phyloP scores from a whole-genome alignment of 2,329 filamentous ascomycete species.

The Colletotrichum spinosum region DNA sequence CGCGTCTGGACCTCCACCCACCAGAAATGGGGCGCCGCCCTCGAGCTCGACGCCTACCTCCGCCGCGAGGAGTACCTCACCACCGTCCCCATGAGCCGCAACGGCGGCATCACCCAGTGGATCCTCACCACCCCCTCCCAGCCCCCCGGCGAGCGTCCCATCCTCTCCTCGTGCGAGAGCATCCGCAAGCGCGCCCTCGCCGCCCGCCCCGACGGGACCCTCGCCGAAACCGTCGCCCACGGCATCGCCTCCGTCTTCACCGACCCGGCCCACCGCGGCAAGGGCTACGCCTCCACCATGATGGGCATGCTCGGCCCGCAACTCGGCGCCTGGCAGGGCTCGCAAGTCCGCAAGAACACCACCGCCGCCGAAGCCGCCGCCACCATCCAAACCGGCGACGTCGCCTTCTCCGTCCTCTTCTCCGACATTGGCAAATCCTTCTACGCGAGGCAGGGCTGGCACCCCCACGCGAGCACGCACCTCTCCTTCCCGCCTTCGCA shows the following conservation, averaged over 20 bases:
- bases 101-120: slow-evolving; percentile 73
- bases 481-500: slow-evolving; percentile 67
- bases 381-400: slow-evolving; percentile 43
- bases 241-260: slow-evolving; percentile 87
- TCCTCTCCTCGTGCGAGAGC: slow-evolving; percentile 74
- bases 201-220: slow-evolving; percentile 47
- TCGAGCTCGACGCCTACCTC: slow-evolving; percentile 67
- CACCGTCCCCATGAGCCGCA: slow-evolving; percentile 66
- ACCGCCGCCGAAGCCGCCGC: not conserved
- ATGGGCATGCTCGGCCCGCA: slow-evolving; percentile 70
- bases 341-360: slow-evolving; percentile 34
- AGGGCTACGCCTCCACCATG: slow-evolving; percentile 84
- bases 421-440: slow-evolving; percentile 89
- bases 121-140: slow-evolving; percentile 65
- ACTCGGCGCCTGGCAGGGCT: slow-evolving; percentile 52
- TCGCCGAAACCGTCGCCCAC: slow-evolving; percentile 71
- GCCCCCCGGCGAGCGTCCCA: slow-evolving; percentile 56
- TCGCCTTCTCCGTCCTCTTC: slow-evolving; percentile 81
- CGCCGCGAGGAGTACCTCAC: slow-evolving; percentile 68
- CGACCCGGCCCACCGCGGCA: slow-evolving; percentile 72
- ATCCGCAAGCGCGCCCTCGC: slow-evolving; percentile 69
- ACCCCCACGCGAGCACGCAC: slow-evolving; percentile 78
- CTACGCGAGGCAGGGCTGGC: slow-evolving; percentile 84
- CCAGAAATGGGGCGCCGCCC: slow-evolving; percentile 68
- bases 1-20: slow-evolving; percentile 68